Percentiles rank a stretch among this genome's conserved stretches.
phyloP scores from a whole-genome alignment of 108 stramenopile genomes.

The Seminavis robusta region DNA sequence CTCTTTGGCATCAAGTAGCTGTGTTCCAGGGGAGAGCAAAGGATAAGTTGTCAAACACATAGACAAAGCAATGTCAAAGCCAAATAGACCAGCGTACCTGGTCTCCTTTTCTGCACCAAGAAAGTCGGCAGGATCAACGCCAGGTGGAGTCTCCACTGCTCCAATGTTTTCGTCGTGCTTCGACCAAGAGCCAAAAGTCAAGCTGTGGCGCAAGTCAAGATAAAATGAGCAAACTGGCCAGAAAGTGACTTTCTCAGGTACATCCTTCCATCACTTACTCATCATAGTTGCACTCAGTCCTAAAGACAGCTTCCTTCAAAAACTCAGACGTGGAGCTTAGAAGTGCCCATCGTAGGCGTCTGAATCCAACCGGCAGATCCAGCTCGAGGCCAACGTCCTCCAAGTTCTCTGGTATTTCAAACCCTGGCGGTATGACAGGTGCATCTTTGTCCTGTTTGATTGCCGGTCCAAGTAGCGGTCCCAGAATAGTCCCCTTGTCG shows the following conservation, averaged over 20 bases:
- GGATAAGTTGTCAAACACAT: neutral
- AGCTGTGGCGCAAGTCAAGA: slow-evolving; percentile 23
- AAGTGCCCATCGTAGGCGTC: slow-evolving; percentile 68
- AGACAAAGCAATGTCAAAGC: neutral
- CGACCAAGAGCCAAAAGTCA: slow-evolving; percentile 56
- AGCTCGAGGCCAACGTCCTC: slow-evolving; percentile 70
- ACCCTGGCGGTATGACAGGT: slow-evolving; percentile 36
- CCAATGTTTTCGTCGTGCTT: slow-evolving; percentile 56
- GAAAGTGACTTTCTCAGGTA: neutral
- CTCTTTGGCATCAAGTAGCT: slow-evolving; percentile 77
- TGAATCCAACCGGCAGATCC: slow-evolving; percentile 73
- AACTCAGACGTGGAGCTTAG: slow-evolving; percentile 50
- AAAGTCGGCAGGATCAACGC: slow-evolving; percentile 37
- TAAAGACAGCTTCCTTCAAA: slow-evolving; percentile 50
- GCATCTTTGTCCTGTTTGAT: slow-evolving; percentile 56
- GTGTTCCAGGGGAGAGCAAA: neutral
- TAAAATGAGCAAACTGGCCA: slow-evolving; percentile 2
- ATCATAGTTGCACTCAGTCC: slow-evolving; percentile 59
- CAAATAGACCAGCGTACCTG: slow-evolving; percentile 18
- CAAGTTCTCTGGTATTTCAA: slow-evolving; percentile 55
- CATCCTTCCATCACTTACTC: slow-evolving; percentile 16
- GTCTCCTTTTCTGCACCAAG: slow-evolving; percentile 46
- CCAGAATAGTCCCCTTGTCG: slow-evolving; percentile 39
- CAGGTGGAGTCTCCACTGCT: slow-evolving; percentile 38
- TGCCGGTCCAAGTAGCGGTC: slow-evolving; percentile 62